Conservation (phyloP, 805 yeast genomes). For the Saccharomycopsis malanga region DNA sequence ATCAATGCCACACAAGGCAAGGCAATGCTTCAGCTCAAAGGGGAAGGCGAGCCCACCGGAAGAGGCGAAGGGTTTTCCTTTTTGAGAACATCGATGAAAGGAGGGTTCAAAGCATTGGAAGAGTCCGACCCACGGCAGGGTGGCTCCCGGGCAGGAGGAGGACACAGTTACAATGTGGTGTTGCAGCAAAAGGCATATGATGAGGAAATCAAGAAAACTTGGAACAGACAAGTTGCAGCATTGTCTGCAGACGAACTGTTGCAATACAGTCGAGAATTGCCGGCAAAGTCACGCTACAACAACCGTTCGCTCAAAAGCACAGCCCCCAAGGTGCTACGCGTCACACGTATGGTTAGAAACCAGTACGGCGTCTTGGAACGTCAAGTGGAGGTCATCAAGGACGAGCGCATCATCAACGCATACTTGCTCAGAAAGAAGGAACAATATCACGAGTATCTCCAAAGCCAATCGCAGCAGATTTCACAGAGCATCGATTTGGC, state of each 20-base stretch:
- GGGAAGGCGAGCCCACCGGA: constrained; percentile 93
- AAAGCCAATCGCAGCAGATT: constrained; percentile 8
- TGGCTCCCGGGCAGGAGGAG: constrained; percentile 29
- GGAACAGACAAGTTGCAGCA: constrained; percentile 76
- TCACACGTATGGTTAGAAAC: constrained; percentile 75
- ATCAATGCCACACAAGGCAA: constrained; percentile 92
- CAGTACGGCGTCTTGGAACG: constrained; percentile 82
- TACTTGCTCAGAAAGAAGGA: constrained; percentile 38
- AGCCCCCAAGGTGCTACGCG: constrained; percentile 43
- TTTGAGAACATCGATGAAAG: constrained; percentile 88
- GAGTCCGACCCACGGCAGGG: constrained; percentile 24
- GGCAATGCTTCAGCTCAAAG: constrained; percentile 91
- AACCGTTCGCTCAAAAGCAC: constrained; percentile 22
- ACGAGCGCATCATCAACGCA: constrained; percentile 81
- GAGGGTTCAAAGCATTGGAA: constrained; percentile 58
- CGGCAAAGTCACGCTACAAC: constrained; percentile 23
- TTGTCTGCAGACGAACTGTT: constrained; percentile 38
- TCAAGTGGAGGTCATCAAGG: constrained; percentile 67
- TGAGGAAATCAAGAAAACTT: constrained; percentile 78
- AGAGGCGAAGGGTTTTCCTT: constrained; percentile 86
- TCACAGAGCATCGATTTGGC: constrained; percentile 24
- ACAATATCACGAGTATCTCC: constrained; percentile 42
- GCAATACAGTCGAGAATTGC: constrained; percentile 31
- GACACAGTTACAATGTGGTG: constrained; percentile 74
- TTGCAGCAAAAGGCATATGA: constrained; percentile 88